phyloP scores from a whole-genome alignment of 805 yeast genomes.

The Ogataea ramenticola region DNA sequence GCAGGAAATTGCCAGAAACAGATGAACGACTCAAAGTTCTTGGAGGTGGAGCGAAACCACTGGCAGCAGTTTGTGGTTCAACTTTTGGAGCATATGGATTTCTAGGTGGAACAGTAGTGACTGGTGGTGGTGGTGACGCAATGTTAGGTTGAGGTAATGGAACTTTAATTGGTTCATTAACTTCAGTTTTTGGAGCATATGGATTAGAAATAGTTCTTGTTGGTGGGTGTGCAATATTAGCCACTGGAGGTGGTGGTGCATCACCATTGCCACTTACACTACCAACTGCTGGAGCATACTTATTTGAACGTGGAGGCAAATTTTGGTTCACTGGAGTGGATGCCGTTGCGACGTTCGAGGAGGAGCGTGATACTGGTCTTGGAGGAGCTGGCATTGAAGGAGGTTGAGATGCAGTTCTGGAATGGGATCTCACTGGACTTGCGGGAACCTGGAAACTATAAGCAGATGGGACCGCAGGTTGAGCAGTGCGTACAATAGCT shows the following conservation, averaged over 20 bases:
- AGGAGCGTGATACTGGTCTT: slow-evolving; percentile 10
- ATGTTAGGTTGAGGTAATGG: slow-evolving; percentile 19
- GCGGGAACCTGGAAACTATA: slow-evolving; percentile 15
- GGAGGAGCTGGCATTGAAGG: slow-evolving; percentile 25
- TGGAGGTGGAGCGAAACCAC: slow-evolving; percentile 7
- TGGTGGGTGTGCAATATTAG: neutral
- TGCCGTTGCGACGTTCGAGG: slow-evolving; percentile 9
- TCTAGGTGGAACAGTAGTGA: slow-evolving; percentile 11
- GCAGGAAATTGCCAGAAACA: slow-evolving; percentile 1
- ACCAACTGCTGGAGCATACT: slow-evolving; percentile 21
- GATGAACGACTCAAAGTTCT: slow-evolving; percentile 5
- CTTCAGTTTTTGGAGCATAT: slow-evolving; percentile 27
- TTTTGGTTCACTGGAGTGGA: slow-evolving; percentile 11
- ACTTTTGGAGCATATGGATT: slow-evolving; percentile 29
- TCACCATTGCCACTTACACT: slow-evolving; percentile 4
- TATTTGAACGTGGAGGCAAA: slow-evolving; percentile 11
- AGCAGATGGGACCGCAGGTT: slow-evolving; percentile 21
- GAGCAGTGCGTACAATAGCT: slow-evolving; percentile 4
- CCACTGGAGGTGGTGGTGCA: slow-evolving; percentile 3
- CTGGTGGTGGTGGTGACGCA: slow-evolving; percentile 13
- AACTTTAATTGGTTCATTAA: slow-evolving; percentile 14
- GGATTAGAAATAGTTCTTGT: slow-evolving; percentile 17
- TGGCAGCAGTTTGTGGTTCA: slow-evolving; percentile 15
- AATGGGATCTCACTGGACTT: slow-evolving; percentile 13
- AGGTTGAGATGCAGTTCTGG: slow-evolving; percentile 23